Conservation (phyloP, 2,329 filamentous ascomycete species). For the Talaromyces sp. region DNA sequence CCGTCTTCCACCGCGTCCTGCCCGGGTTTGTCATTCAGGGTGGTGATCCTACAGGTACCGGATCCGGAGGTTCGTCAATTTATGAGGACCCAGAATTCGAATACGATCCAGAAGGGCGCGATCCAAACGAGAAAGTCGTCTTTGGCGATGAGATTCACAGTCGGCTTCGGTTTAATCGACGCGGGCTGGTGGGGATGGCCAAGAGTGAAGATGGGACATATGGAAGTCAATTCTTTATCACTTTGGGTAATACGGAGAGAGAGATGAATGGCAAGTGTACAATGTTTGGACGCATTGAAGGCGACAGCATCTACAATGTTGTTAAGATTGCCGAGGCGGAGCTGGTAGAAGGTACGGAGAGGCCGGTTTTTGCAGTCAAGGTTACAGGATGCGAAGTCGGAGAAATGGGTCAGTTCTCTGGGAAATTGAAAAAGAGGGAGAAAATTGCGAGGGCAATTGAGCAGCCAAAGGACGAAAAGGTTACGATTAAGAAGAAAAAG, state of each 20-base stretch:
- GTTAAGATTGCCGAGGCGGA: conserved; percentile 90
- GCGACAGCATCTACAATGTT: conserved; percentile 93
- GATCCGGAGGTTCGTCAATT: conserved; percentile 85
- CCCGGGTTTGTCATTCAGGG: conserved; percentile 92
- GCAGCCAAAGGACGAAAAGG: conserved; percentile 15
- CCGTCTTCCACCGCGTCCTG: conserved; percentile 87
- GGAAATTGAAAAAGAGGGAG: conserved; percentile 39
- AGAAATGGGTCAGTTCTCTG: conserved; percentile 40
- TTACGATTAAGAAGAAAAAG: conserved; percentile 36
- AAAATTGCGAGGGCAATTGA: conserved; percentile 25
- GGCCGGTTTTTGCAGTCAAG: conserved; percentile 78
- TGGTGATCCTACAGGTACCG: conserved; percentile 88
- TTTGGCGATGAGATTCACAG: conserved; percentile 90
- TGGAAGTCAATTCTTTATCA: conserved; percentile 96
- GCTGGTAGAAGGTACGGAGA: conserved; percentile 68
- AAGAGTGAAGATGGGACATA: conserved; percentile 70
- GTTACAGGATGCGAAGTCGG: conserved; percentile 49
- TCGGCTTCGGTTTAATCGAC: conserved; percentile 83
- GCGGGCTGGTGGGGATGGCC: conserved; percentile 92
- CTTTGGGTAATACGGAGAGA: conserved; percentile 69
- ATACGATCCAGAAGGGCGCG: conserved; percentile 50
- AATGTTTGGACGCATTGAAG: conserved; percentile 83
- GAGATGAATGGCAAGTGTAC: conserved; percentile 89
- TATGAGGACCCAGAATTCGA: conserved; percentile 63
- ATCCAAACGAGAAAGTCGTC: conserved; percentile 48